Evolutionary conservation across 129 eudicot species (phyloP).

Genomic region (Tagetes erecta): DNA sequence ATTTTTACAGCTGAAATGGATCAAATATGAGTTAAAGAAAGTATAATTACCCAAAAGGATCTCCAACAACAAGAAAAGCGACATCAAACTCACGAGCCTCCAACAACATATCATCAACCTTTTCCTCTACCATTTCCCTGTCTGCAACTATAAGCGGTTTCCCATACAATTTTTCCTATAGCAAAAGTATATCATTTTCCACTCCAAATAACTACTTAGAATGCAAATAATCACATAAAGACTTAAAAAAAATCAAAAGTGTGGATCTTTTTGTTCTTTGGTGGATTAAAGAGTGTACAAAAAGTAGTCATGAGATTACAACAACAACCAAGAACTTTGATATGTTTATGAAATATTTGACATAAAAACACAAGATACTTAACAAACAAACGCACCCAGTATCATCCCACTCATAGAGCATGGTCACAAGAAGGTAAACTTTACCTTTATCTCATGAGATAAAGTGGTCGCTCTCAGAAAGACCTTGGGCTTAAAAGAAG

Average conservation of each 20-base stretch:
- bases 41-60: constrained; percentile 79
- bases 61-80: constrained; percentile 93
- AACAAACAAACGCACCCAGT: background rate
- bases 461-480: too few species aligned
- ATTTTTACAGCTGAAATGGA: background rate
- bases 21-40: background rate
- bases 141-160: constrained; percentile 64
- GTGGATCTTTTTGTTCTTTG: background rate
- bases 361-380: background rate
- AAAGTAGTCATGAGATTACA: background rate
- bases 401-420: too few species aligned
- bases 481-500: too few species aligned
- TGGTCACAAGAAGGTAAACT: too few species aligned
- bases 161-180: constrained; percentile 77
- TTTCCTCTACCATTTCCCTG: constrained; percentile 90
- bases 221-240: constrained; percentile 2
- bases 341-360: background rate
- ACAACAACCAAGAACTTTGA: background rate
- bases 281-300: background rate
- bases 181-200: constrained; percentile 7
- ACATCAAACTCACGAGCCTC: constrained; percentile 77
- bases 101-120: constrained; percentile 62
- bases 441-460: too few species aligned
- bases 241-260: background rate
- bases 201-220: background rate